phyloP scores from a whole-genome alignment of 176 grass and related monocot species.

The Pontederia crassipes region DNA sequence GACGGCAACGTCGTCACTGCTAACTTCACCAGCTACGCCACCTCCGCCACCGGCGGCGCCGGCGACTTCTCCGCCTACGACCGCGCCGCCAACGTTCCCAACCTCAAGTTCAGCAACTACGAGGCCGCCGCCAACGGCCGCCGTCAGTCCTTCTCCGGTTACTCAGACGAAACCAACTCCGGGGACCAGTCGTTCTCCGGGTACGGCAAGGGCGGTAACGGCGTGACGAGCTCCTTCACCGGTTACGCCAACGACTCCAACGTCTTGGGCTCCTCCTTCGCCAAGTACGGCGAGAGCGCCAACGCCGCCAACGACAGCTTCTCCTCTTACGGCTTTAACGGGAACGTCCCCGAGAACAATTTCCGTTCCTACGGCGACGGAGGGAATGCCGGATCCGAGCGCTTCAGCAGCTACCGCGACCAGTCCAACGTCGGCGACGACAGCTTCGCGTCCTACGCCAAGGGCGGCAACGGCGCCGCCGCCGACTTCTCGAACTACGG shows the following conservation, averaged over 20 bases:
- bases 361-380: conserved; percentile 1
- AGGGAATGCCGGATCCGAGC: neutral
- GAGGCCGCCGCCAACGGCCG: neutral
- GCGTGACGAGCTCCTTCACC: neutral
- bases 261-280: neutral
- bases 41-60: conserved; percentile 2
- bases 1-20: neutral
- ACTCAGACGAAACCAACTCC: neutral
- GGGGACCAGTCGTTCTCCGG: conserved; percentile 2
- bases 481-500: conserved; percentile 1
- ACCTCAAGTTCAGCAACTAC: conserved; percentile 6
- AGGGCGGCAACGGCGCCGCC: neutral
- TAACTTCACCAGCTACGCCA: neutral
- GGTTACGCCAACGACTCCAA: neutral
- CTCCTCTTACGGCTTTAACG: neutral
- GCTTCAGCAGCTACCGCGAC: conserved; percentile 1
- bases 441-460: conserved; percentile 9
- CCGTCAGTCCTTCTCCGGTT: neutral
- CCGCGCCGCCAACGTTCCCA: neutral
- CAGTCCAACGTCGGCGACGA: neutral
- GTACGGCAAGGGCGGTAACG: conserved; percentile 1
- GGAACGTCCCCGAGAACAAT: conserved; percentile 2
- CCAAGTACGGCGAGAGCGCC: neutral
- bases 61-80: neutral
- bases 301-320: conserved; percentile 2